Evolutionary conservation across 805 yeast genomes (phyloP), one percentile per base, ranked within the genome.

Genomic region (Saturnispora zaruensis): DNA sequence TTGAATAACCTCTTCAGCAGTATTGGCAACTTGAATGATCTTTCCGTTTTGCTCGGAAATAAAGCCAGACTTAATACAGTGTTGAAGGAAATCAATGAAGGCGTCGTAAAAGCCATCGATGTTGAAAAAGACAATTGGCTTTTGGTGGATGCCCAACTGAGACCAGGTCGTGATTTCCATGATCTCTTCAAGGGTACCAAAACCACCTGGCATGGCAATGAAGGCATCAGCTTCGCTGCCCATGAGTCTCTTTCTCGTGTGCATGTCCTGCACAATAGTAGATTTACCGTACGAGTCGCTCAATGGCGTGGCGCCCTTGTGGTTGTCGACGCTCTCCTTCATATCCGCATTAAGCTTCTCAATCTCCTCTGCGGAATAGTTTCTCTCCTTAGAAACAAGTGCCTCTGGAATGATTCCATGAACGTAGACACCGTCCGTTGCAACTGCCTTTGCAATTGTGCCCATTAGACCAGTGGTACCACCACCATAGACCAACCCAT

Each of bases 111-210:
- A 88, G 0, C 96, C 96, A 66, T 84, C 74, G 49, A 83, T 74
- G 66, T 88, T 88, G 68, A 81, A 81, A 40, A 88, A 61, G 14
- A 88, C 82, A 59, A 88, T 79, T 26, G 96, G 96, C 65, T 84
- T 84, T 54, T 73, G 69, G 66, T 88, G 96, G 56, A 88, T 87
- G 32, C 90, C 93, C 59, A 88, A 73, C 71, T 88, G 96, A 45
- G 81, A 79, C 96, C 96, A 88, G 4, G 96, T 88, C 52, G 84
- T 84, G 49, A 87, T 84, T 70, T 88, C 96, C 82, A 87, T 81
- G 54, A 88, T 72, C 68, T 88, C 96, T 66, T 88, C 96, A 62
- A 87, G 68, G 6, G 95, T 87, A 46, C 96, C 96, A 63, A 81
- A 87, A 2, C 96, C 96, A 54, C 96, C 96, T 13, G 96, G 96